Base-by-base conservation (phyloP, 2,329 filamentous ascomycete species). In the Botrytis elliptica region DNA sequence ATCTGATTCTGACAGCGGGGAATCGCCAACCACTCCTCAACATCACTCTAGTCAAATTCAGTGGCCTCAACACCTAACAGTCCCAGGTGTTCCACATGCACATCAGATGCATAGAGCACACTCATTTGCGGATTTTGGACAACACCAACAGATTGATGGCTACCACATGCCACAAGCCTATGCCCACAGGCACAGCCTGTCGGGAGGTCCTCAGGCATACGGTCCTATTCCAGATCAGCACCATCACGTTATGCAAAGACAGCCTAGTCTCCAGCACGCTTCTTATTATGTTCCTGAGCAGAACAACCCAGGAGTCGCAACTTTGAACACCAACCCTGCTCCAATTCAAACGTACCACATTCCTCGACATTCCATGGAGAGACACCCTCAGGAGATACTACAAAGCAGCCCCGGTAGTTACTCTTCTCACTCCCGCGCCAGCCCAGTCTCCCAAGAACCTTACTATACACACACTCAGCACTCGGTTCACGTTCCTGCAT, bases 271-370 rank as follows among this genome's bases (percentile, higher is more conserved):
- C n/a, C 79, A 80, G 14, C 77, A 80, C 55, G 73, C 80, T 22
- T 78, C 79, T 25, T 81, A 81, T 65, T 91, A 89, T 77, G 85
- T 90, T 44, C 86, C 89, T 1, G 89, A 91, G 73, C 87, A 89
- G 76, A 86, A 85, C 79, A 90, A 90, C 77, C 88, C 89, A 16
- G 88, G 86, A 20, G 86, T 91, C 9, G 88, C 88, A 46, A 90
- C 88, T 20, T 87, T 90, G 85, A 88, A 87, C 81, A 85, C 87
- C 18, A 85, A 84, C 76, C 78, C 84, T 10, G 82, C 88, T 66
- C 83, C 85, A n/a, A 81, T 84, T 10, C 82, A 85, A 73, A 80
- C 76, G 9, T 88, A 88, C 80, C 86, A 88, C 69, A 76, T 80
- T 70, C 78, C 79, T 73, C 77, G 84, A 10, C 81, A 86, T 25